Base-by-base conservation (phyloP, 306 rosid species). In the Sicyos baderoa region DNA sequence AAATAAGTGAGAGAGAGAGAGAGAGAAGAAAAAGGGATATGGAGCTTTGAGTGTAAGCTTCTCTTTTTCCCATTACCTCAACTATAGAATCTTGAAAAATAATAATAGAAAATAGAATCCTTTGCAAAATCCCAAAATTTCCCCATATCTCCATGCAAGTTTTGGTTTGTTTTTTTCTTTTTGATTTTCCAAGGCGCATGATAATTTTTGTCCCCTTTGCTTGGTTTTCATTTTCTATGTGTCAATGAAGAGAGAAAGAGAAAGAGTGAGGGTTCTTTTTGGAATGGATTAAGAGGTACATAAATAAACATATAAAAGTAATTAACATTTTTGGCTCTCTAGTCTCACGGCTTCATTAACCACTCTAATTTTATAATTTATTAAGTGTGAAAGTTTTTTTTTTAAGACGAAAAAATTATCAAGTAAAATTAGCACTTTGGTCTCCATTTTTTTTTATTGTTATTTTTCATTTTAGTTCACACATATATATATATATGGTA, bases 11-110 rank as follows among this genome's bases (percentile, higher is more conserved):
- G 53, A 19, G 27, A 37, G 14, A 15, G 62, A 5, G 14, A 15
- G 35, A 29, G 35, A 62, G 5, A 49, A 7, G 4, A 59, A 54
- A 58, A 57, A 51, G 32, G 79, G 60, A 35, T 32, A 60, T 76
- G 62, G 70, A 69, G 91, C 90, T 82, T 91, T 77, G 76, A 54
- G 88, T 82, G 73, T 27, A 91, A 89, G 96, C 81, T 87, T 76
- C 86, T 64, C 68, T 58, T 81, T 74, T 79, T 72, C 60, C 68
- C 77, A 13, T 61, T 70, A 75, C 80, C 75, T 74, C 71, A 81
- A 75, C 23, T 19, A 59, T 74, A 85, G 75, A 74, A 82, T 81
- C 78, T 76, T 45, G 42, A 48, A 74, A 64, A 66, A 11, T 13
- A 29, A 10, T 15, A 65, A 65, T 65, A 45, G 2, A 29, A 25